These are phyloP conservation scores for Xanthoparmelia taractica DNA, from an alignment of 495 filamentous ascomycete species.

Conservation along the genomic window DNA sequence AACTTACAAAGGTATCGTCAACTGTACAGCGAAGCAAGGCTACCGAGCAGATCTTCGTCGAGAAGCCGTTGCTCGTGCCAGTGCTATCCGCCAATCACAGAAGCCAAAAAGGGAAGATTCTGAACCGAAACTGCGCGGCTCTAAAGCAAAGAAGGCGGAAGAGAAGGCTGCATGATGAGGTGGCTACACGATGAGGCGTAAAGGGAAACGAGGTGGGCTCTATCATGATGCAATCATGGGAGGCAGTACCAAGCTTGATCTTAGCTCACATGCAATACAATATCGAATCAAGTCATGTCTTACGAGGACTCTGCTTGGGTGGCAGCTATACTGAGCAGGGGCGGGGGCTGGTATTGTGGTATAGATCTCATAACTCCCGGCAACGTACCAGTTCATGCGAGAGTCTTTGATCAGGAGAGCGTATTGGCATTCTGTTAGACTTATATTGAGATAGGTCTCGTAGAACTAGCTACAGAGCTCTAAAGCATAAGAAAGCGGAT, in stretches of 20 bases:
- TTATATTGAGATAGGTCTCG: background rate
- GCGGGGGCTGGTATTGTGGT: background rate
- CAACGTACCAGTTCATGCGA: background rate
- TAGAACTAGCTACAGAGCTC: background rate
- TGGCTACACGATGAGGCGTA: too few species aligned
- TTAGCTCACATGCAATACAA: background rate
- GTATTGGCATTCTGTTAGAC: background rate
- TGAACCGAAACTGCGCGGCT: slow-evolving; percentile 67
- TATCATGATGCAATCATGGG: background rate
- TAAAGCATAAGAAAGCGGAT: background rate
- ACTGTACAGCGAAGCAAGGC: slow-evolving; percentile 65
- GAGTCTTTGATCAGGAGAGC: background rate
- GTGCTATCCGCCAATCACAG: slow-evolving; percentile 75
- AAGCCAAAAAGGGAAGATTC: slow-evolving; percentile 65
- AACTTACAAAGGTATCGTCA: slow-evolving; percentile 80
- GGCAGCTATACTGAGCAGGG: too few species aligned
- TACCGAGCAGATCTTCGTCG: slow-evolving; percentile 84
- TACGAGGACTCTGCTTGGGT: background rate
- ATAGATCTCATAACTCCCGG: background rate
- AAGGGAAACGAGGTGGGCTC: background rate
- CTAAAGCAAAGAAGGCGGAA: slow-evolving; percentile 70
- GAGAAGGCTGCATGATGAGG: slow-evolving; percentile 41
- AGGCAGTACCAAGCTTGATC: background rate
- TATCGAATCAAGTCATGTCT: background rate
- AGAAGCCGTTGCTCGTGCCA: slow-evolving; percentile 80